These are phyloP conservation scores for Eimeria tenella DNA, from an alignment of 169 alveolate genomes.

Conservation along the genomic window DNA sequence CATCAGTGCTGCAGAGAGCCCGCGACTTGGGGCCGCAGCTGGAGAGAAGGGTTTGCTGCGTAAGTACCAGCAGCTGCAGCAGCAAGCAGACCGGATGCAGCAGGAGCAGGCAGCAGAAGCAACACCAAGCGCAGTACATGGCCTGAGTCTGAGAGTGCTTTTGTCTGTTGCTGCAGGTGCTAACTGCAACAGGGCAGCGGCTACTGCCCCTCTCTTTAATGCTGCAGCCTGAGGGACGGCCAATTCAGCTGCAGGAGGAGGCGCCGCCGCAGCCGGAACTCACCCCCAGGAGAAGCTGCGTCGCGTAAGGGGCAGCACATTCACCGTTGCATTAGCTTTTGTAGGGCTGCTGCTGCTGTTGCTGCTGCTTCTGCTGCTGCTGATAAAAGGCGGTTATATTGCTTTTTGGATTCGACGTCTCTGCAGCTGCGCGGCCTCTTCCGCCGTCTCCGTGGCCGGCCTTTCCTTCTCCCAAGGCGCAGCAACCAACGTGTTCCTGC, in stretches of 20 bases:
- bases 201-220: conserved; percentile 61
- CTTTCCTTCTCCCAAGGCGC: conserved; percentile 52
- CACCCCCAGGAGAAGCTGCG: conserved; percentile 63
- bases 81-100: conserved; percentile 3
- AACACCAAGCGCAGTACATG: not conserved
- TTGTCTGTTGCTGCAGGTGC: conserved; percentile 52
- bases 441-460: conserved; percentile 53
- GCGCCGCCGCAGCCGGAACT: conserved; percentile 6
- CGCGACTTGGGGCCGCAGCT: not conserved
- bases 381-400: not conserved
- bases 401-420: not conserved
- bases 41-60: conserved; percentile 20
- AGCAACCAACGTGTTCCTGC: conserved; percentile 27
- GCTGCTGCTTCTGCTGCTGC: conserved; percentile 46
- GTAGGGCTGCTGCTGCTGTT: conserved; percentile 12
- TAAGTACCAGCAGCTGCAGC: not conserved
- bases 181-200: conserved; percentile 66
- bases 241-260: conserved; percentile 62
- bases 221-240: conserved; percentile 64
- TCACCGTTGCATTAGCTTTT: not conserved
- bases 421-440: conserved; percentile 44
- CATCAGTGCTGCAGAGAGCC: conserved; percentile 67
- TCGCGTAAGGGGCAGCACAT: conserved; percentile 5
- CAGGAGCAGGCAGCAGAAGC: not conserved
- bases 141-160: not conserved